These are phyloP conservation scores for Cercophora scortea DNA, from an alignment of 495 filamentous ascomycete species.

Conservation along the genomic window DNA sequence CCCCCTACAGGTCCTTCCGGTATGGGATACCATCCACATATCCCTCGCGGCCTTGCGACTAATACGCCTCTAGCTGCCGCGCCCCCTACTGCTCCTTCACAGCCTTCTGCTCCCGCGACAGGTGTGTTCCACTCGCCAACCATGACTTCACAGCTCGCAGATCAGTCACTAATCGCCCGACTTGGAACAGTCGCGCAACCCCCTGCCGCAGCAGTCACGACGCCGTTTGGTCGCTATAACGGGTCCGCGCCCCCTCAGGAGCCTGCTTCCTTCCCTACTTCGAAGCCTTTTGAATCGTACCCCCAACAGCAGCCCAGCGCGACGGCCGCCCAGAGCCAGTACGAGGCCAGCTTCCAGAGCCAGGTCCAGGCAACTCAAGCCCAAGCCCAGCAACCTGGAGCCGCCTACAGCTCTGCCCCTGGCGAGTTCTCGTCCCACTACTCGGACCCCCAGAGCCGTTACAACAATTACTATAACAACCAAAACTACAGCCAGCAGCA, in stretches of 20 bases:
- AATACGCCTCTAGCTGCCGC: conserved; percentile 24
- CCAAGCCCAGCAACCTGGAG: conserved; percentile 46
- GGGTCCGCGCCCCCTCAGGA: conserved; percentile 37
- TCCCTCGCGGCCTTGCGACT: conserved; percentile 9
- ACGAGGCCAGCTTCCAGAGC: conserved; percentile 37
- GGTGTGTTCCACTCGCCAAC: conserved; percentile 16
- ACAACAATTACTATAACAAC: conserved; percentile 68
- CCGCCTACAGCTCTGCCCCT: conserved; percentile 62
- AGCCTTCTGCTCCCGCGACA: conserved; percentile 18
- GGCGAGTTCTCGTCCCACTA: conserved; percentile 83
- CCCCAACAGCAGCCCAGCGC: conserved; percentile 55
- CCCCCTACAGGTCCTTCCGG: conserved; percentile 35
- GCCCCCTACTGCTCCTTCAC: conserved; percentile 13
- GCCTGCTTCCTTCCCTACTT: conserved; percentile 46
- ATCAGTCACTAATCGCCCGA: conserved; percentile 20
- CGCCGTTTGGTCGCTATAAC: too few relatives aligned
- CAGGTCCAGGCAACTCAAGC: conserved; percentile 54
- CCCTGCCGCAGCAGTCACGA: conserved; percentile 40
- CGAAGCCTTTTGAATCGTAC: conserved; percentile 87
- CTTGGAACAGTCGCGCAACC: conserved; percentile 28
- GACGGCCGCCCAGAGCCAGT: conserved; percentile 36
- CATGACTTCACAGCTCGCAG: background rate
- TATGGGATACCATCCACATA: conserved; percentile 17
- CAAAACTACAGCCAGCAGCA: conserved; percentile 68
- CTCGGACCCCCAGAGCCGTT: conserved; percentile 64